These are phyloP conservation scores for Spirogloea muscicola DNA, from an alignment of 139 green algal genomes.

Conservation along the genomic window DNA sequence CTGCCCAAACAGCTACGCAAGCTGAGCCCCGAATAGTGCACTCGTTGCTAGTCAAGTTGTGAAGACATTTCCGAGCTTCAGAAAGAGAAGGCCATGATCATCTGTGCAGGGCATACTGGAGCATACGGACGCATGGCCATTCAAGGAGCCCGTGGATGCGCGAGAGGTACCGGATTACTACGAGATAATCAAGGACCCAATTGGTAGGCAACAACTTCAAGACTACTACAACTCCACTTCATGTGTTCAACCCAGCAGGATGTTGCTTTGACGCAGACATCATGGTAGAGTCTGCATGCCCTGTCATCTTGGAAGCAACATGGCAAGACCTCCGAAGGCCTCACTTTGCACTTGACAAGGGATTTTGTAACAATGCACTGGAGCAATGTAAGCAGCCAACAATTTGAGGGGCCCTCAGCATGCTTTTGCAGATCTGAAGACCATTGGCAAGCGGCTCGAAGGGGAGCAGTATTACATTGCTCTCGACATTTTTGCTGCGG, in stretches of 20 bases:
- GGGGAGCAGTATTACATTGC: constrained; percentile 73
- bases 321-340: not conserved
- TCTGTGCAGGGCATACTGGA: constrained; percentile 29
- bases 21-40: too few relatives aligned
- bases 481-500: constrained; percentile 89
- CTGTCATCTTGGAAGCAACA: not conserved
- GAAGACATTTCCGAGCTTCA: not conserved
- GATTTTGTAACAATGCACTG: not conserved
- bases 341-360: not conserved
- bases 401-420: not conserved
- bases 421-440: constrained; percentile 40
- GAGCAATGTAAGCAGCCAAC: too few relatives aligned
- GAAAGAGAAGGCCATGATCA: not conserved
- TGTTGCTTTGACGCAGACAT: not conserved
- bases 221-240: not conserved
- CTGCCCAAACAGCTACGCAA: not conserved
- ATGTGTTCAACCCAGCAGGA: not conserved
- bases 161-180: constrained; percentile 92
- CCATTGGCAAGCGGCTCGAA: constrained; percentile 56
- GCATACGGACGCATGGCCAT: constrained; percentile 81
- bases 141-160: constrained; percentile 68
- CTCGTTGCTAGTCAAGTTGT: not conserved
- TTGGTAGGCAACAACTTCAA: constrained; percentile 48
- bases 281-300: not conserved
- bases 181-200: constrained; percentile 74